A percentile compares a stretch with the other conserved stretches of the same genome.
Evolutionary conservation across 2,329 filamentous ascomycete species (phyloP).

Genomic region (Pseudocercospora fuligena): DNA sequence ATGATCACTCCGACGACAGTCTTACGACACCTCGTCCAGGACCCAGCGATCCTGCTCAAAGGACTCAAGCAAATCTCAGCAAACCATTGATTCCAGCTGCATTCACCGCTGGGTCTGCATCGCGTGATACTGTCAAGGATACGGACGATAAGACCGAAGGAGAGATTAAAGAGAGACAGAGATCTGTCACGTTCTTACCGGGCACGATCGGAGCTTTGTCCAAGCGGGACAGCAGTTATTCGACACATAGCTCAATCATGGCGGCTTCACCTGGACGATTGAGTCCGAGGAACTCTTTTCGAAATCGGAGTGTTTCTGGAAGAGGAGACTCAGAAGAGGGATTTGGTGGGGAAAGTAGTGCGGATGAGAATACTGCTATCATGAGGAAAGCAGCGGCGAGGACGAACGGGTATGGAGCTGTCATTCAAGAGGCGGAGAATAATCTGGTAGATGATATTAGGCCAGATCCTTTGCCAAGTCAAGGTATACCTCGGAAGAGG

Average conservation of each 20-base stretch:
- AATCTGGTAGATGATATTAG: conserved; percentile 26
- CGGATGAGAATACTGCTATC: conserved; percentile 51
- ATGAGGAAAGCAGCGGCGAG: conserved; percentile 30
- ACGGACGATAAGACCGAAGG: background rate
- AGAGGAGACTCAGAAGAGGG: conserved; percentile 23
- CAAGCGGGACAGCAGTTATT: conserved; percentile 14
- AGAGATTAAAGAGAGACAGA: conserved; percentile 12
- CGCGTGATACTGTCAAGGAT: background rate
- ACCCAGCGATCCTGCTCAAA: conserved; percentile 37
- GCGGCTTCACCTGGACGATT: conserved; percentile 13
- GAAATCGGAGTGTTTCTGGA: conserved; percentile 13
- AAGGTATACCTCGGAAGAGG: conserved; percentile 21
- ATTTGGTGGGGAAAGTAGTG: conserved; percentile 41
- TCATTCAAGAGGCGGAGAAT: conserved; percentile 30
- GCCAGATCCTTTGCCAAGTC: background rate
- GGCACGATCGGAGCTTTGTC: conserved; percentile 13
- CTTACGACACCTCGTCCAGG: conserved; percentile 42
- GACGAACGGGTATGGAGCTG: conserved; percentile 32
- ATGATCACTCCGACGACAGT: conserved; percentile 37
- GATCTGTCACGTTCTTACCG: conserved; percentile 22
- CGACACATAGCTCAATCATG: conserved; percentile 11
- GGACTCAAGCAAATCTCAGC: conserved; percentile 37
- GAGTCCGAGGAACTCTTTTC: conserved; percentile 18
- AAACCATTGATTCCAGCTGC: conserved; percentile 30
- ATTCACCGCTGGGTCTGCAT: conserved; percentile 5